Conservation (phyloP, 2,329 filamentous ascomycete species). For the Stagonosporopsis vannaccii region DNA sequence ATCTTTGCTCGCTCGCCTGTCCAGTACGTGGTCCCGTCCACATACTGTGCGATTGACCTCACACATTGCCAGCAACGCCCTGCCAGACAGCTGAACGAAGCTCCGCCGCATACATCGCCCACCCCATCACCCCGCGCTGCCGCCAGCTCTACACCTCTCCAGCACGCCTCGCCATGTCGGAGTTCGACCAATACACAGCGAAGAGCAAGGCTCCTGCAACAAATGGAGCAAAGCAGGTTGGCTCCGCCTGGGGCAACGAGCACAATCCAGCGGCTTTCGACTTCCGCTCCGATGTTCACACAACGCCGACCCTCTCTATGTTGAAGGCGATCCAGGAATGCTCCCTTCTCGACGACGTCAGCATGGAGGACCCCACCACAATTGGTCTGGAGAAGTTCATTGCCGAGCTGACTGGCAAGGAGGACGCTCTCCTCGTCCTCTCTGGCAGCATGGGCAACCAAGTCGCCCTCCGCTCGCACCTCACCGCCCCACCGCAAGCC, state of each 20-base stretch:
- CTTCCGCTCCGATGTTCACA: slow-evolving; percentile 58
- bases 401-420: slow-evolving; percentile 75
- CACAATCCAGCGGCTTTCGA: slow-evolving; percentile 64
- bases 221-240: slow-evolving; percentile 27
- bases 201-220: slow-evolving; percentile 30
- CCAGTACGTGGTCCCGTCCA: slow-evolving; percentile 42
- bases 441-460: slow-evolving; percentile 97
- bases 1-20: slow-evolving; percentile 24
- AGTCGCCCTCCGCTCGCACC: slow-evolving; percentile 77
- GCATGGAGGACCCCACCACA: slow-evolving; percentile 80
- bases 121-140: slow-evolving; percentile 18
- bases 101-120: slow-evolving; percentile 2
- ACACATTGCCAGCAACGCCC: slow-evolving; percentile 30
- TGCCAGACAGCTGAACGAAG: slow-evolving; percentile 14
- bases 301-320: slow-evolving; percentile 67
- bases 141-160: slow-evolving; percentile 27
- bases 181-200: slow-evolving; percentile 40
- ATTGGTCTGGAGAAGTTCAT: slow-evolving; percentile 76
- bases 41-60: slow-evolving; percentile 36
- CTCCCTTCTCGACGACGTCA: slow-evolving; percentile 84
- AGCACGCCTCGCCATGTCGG: slow-evolving; percentile 37
- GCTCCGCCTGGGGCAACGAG: slow-evolving; percentile 47
- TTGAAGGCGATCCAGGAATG: slow-evolving; percentile 77
- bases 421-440: slow-evolving; percentile 79
- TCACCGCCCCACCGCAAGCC: slow-evolving; percentile 79